These are phyloP conservation scores for Darksidea phi DNA, from an alignment of 495 filamentous ascomycete genomes.

Conservation along the genomic window DNA sequence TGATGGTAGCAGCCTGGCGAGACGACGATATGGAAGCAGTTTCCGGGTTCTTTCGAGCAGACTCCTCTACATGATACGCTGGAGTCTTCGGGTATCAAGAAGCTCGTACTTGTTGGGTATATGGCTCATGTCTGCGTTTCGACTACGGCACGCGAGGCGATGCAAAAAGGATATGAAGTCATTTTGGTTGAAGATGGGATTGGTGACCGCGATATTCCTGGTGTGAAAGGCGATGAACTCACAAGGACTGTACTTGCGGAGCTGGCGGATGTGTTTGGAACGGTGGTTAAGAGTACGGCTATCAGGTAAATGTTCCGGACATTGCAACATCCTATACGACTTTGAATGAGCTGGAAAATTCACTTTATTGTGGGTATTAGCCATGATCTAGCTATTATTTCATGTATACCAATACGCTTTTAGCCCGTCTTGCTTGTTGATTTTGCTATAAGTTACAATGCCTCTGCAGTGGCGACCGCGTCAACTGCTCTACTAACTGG, in stretches of 20 bases:
- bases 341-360: too few relatives aligned
- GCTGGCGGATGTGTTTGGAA: slow-evolving; percentile 43
- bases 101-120: slow-evolving; percentile 55
- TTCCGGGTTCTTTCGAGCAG: slow-evolving; percentile 50
- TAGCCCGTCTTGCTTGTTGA: too few relatives aligned
- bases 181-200: slow-evolving; percentile 56
- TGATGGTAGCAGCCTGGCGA: slow-evolving; percentile 2
- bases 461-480: too few relatives aligned
- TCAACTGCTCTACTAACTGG: too few relatives aligned
- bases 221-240: slow-evolving; percentile 41
- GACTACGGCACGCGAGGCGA: slow-evolving; percentile 56
- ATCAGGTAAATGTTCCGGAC: slow-evolving; percentile 36
- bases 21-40: slow-evolving; percentile 45
- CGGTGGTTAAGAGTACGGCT: slow-evolving; percentile 40
- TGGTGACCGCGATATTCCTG: slow-evolving; percentile 60
- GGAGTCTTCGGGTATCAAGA: slow-evolving; percentile 44
- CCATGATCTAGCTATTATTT: too few relatives aligned
- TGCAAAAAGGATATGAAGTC: slow-evolving; percentile 59
- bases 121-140: slow-evolving; percentile 65
- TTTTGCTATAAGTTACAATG: too few relatives aligned
- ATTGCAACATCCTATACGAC: too few relatives aligned
- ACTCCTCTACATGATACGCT: slow-evolving; percentile 47
- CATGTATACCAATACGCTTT: too few relatives aligned
- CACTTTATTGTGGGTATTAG: too few relatives aligned
- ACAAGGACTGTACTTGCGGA: slow-evolving; percentile 40